Evolutionary conservation across 2,329 filamentous ascomycete genomes (phyloP).

Genomic region (Juglanconis juglandina): DNA sequence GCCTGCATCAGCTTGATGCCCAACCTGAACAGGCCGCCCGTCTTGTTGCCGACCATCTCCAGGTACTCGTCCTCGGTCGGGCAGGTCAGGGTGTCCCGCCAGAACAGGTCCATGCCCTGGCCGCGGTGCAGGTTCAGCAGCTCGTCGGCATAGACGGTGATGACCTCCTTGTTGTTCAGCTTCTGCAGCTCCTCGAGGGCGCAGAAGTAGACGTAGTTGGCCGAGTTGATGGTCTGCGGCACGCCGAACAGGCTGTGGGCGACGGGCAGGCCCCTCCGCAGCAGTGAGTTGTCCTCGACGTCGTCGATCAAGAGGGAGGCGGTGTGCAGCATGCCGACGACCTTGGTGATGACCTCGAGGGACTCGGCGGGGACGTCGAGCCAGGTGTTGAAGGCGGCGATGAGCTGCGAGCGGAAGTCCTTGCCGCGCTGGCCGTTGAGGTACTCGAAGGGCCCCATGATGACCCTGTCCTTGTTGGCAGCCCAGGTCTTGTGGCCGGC

Average conservation of each 20-base stretch:
- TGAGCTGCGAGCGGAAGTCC: conserved; percentile 76
- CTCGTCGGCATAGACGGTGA: conserved; percentile 76
- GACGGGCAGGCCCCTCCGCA: conserved; percentile 76
- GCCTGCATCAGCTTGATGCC: conserved; percentile 87
- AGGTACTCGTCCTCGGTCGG: conserved; percentile 85
- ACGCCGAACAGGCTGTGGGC: conserved; percentile 82
- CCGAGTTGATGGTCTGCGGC: conserved; percentile 84
- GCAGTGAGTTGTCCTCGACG: conserved; percentile 67
- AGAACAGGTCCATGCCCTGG: conserved; percentile 89
- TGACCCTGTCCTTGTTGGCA: conserved; percentile 70
- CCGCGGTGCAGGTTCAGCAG: conserved; percentile 80
- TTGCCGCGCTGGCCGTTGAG: conserved; percentile 76
- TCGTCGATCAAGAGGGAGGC: conserved; percentile 82
- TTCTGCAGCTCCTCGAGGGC: conserved; percentile 72
- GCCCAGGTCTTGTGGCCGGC: conserved; percentile 58
- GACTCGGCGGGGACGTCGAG: conserved; percentile 68
- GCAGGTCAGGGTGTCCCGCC: conserved; percentile 80
- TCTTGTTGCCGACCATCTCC: conserved; percentile 93
- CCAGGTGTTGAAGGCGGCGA: conserved; percentile 78
- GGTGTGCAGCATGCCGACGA: conserved; percentile 82
- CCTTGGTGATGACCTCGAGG: conserved; percentile 71
- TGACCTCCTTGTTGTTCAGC: conserved; percentile 62
- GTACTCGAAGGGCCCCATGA: conserved; percentile 78
- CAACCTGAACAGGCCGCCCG: conserved; percentile 78
- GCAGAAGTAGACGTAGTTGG: conserved; percentile 84